Percentiles rank a stretch among this genome's conserved stretches.
Evolutionary conservation across 2,329 filamentous ascomycete species (phyloP).

Genomic region (Xylaria sp.): DNA sequence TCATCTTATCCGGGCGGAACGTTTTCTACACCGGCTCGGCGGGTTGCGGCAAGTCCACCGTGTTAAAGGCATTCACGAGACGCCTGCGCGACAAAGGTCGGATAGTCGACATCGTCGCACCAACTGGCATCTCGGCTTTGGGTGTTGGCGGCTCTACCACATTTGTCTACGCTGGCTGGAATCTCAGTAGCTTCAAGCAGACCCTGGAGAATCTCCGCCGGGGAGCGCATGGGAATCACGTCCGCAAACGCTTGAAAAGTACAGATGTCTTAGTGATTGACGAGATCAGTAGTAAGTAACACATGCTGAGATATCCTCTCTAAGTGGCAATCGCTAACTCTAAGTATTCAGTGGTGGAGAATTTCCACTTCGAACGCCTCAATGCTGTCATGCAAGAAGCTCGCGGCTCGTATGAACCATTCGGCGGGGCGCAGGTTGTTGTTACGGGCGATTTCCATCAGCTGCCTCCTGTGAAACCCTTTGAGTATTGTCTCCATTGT

Average conservation of each 20-base stretch:
- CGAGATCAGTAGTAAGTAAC: conserved; percentile 64
- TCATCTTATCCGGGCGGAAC: conserved; percentile 63
- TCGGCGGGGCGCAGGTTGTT: conserved; percentile 64
- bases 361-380: conserved; percentile 62
- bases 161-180: conserved; percentile 68
- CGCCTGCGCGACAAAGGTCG: conserved; percentile 50
- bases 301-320: background rate
- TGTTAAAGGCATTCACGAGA: conserved; percentile 60
- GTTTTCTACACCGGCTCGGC: conserved; percentile 74
- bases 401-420: conserved; percentile 40
- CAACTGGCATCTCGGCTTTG: conserved; percentile 68
- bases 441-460: conserved; percentile 71
- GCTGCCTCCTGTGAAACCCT: conserved; percentile 68
- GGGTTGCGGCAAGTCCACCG: conserved; percentile 68
- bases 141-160: conserved; percentile 66
- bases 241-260: conserved; percentile 51
- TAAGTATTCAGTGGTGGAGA: conserved; percentile 61
- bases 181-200: conserved; percentile 56
- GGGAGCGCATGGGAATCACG: conserved; percentile 47
- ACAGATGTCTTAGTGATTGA: conserved; percentile 71
- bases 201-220: conserved; percentile 51
- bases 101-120: conserved; percentile 64
- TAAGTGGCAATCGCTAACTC: conserved; percentile 8
- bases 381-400: conserved; percentile 58
- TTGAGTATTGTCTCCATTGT: conserved; percentile 61